A percentile compares a stretch with the other conserved stretches of the same genome.
Conservation (phyloP, 192 early-diverging fungal genomes). For the Coemansia sp. region DNA sequence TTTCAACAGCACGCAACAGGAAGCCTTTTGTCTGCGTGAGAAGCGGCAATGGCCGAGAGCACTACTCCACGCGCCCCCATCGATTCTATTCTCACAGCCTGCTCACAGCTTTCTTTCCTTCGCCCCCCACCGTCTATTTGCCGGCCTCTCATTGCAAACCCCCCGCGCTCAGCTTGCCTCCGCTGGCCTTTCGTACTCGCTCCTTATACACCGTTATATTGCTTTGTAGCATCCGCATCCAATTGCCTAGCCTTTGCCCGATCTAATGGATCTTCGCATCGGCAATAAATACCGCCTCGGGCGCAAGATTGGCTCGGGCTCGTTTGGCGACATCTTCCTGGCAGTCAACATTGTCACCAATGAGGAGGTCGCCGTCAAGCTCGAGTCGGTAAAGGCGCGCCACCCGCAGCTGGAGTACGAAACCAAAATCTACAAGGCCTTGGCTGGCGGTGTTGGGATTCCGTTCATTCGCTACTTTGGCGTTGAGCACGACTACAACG, state of each 20-base stretch:
- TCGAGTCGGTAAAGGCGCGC: conserved; percentile 89
- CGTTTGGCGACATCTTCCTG: conserved; percentile 97
- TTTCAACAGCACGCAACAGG: too few relatives aligned
- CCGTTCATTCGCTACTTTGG: conserved; percentile 85
- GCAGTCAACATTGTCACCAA: conserved; percentile 83
- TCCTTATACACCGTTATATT: neutral
- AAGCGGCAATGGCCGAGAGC: too few relatives aligned
- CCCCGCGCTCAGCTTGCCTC: neutral
- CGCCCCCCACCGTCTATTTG: too few relatives aligned
- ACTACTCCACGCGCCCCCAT: too few relatives aligned
- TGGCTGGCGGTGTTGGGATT: conserved; percentile 88
- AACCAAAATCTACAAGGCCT: conserved; percentile 88
- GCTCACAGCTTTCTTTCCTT: too few relatives aligned
- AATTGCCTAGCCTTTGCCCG: conserved; percentile 12
- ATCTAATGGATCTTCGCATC: conserved; percentile 73
- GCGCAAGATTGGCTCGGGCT: conserved; percentile 93
- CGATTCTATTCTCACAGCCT: too few relatives aligned
- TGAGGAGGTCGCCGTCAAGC: conserved; percentile 97
- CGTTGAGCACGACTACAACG: conserved; percentile 76
- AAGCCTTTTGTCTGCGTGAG: too few relatives aligned
- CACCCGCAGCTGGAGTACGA: conserved; percentile 98
- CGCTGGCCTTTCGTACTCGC: conserved; percentile 3
- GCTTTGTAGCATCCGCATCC: conserved; percentile 3
- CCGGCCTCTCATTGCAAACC: too few relatives aligned
- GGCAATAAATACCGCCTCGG: conserved; percentile 93